A percentile compares a stretch with the other conserved stretches of the same genome.
phyloP scores from a whole-genome alignment of 1,139 yeast genomes.

The Waltiozyma solani region DNA sequence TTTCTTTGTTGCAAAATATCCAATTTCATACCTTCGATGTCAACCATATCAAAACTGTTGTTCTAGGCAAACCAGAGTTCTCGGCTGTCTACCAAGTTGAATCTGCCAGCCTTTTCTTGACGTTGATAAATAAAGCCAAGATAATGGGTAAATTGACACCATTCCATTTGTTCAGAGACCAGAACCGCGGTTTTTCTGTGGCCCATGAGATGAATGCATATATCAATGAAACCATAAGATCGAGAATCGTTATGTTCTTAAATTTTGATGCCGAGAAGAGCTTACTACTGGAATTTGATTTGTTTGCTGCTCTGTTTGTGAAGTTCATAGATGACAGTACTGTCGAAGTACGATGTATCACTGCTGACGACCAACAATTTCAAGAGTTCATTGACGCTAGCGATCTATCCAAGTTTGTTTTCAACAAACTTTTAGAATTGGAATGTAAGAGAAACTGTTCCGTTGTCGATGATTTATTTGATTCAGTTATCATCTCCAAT shows the following conservation, averaged over 20 bases:
- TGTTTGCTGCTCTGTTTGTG: constrained; percentile 39
- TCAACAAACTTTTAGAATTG: constrained; percentile 6
- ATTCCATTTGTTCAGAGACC: constrained; percentile 65
- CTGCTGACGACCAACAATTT: background rate
- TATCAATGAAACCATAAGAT: constrained; percentile 43
- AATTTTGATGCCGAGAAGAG: constrained; percentile 34
- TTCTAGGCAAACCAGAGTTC: constrained; percentile 11
- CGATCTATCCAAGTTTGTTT: constrained; percentile 16
- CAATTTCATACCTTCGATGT: constrained; percentile 36
- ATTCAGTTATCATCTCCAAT: background rate
- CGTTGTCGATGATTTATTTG: background rate
- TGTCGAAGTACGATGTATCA: background rate
- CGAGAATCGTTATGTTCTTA: constrained; percentile 57
- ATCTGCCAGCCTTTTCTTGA: constrained; percentile 41
- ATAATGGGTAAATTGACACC: constrained; percentile 74
- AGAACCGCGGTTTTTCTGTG: constrained; percentile 47
- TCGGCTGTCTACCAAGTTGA: constrained; percentile 22
- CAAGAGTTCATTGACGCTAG: constrained; percentile 5
- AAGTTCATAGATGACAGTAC: constrained; percentile 21
- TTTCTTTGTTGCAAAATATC: constrained; percentile 56
- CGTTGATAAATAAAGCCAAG: constrained; percentile 65
- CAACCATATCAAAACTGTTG: constrained; percentile 21
- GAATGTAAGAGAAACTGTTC: background rate
- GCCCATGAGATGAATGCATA: constrained; percentile 69
- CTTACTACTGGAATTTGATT: constrained; percentile 26